A percentile compares a stretch with the other conserved stretches of the same genome.
These are phyloP conservation scores for Saccharomyces jurei DNA, from an alignment of 805 yeast genomes.

Conservation along the genomic window DNA sequence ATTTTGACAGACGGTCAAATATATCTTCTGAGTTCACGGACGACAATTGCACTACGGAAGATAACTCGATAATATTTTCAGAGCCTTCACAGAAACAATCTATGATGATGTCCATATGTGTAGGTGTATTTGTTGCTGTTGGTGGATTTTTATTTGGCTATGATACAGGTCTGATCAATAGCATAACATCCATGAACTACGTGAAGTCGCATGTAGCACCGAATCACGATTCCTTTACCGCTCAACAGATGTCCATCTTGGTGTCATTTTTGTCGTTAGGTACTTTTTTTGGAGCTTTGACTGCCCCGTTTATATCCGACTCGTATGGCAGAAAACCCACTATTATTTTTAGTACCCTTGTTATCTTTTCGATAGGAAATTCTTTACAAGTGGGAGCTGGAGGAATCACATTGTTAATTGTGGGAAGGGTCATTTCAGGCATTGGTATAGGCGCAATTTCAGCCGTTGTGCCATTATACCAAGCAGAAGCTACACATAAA, in stretches of 20 bases:
- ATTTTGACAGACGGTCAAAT: not conserved
- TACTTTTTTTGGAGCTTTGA: conserved; percentile 60
- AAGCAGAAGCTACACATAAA: conserved; percentile 77
- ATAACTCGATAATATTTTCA: conserved; percentile 19
- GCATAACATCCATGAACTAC: conserved; percentile 66
- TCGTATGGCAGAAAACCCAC: conserved; percentile 62
- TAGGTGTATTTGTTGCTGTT: conserved; percentile 78
- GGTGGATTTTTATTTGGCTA: conserved; percentile 88
- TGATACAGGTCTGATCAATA: conserved; percentile 82
- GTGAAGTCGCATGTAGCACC: conserved; percentile 51
- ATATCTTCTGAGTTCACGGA: not conserved
- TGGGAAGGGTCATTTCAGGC: conserved; percentile 69
- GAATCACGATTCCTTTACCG: conserved; percentile 40
- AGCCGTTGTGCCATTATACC: conserved; percentile 75
- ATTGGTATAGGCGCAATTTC: conserved; percentile 69
- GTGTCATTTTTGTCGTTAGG: conserved; percentile 79
- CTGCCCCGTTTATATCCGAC: conserved; percentile 59
- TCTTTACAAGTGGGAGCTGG: conserved; percentile 55
- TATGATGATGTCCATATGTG: conserved; percentile 55
- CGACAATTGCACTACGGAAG: conserved; percentile 4
- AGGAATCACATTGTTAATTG: conserved; percentile 45
- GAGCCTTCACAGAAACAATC: conserved; percentile 37
- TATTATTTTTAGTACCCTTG: conserved; percentile 51
- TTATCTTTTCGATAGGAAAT: conserved; percentile 65
- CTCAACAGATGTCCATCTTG: conserved; percentile 58